Percentiles rank a stretch among this genome's conserved stretches.
These are phyloP conservation scores for Ensete glaucum DNA, from an alignment of 176 grass and related monocot genomes.

Conservation along the genomic window DNA sequence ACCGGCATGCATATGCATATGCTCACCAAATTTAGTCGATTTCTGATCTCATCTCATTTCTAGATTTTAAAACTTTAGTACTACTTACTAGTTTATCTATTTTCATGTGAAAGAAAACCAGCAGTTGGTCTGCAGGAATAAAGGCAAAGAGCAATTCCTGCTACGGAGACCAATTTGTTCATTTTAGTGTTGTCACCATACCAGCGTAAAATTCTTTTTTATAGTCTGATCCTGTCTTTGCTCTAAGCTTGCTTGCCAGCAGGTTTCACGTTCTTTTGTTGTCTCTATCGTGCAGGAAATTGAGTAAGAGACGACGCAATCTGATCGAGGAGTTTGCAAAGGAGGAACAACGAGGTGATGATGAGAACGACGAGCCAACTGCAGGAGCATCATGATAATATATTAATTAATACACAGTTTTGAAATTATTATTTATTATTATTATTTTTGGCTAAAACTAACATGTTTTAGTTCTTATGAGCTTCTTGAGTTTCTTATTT, in stretches of 20 bases:
- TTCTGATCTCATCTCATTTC: no score
- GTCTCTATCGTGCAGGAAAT: constrained; percentile 38
- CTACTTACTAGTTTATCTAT: background rate
- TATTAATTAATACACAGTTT: background rate
- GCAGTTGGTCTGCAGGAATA: constrained; percentile 44
- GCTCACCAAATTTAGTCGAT: background rate
- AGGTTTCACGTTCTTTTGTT: background rate
- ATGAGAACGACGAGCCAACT: constrained; percentile 40
- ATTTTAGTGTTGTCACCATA: constrained; percentile 84
- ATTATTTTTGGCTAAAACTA: background rate
- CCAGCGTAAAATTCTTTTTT: constrained; percentile 47
- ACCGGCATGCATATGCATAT: no score
- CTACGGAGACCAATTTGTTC: constrained; percentile 77
- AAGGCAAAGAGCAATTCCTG: constrained; percentile 47
- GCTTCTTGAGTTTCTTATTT: no score
- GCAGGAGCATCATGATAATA: constrained; percentile 65
- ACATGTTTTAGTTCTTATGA: background rate
- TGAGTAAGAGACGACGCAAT: constrained; percentile 52
- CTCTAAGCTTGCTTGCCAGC: background rate
- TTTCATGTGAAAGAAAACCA: background rate
- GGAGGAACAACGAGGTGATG: constrained; percentile 74
- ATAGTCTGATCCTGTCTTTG: background rate
- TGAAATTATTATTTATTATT: background rate
- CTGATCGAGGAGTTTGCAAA: constrained; percentile 80
- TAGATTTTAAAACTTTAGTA: background rate